Conservation (phyloP, 2,329 filamentous ascomycete species). For the Phyllosticta citriasiana region DNA sequence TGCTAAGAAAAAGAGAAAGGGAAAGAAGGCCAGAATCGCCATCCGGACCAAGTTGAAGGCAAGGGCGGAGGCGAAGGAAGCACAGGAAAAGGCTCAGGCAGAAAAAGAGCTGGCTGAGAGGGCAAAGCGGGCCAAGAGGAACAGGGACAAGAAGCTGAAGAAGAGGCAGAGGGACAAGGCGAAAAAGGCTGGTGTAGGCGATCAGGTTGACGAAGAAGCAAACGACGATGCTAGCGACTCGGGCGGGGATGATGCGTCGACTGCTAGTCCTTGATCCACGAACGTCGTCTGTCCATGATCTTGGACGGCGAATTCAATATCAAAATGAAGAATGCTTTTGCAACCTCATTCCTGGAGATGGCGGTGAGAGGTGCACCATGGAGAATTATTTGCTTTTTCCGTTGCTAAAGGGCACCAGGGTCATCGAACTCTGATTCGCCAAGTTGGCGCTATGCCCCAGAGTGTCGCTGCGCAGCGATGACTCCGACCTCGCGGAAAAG, state of each 20-base stretch:
- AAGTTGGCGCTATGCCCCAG: no score
- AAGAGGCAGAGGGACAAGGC: constrained; percentile 23
- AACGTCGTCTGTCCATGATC: not conserved
- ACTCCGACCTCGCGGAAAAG: no score
- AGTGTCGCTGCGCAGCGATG: no score
- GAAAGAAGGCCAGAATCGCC: constrained; percentile 27
- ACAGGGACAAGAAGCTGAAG: constrained; percentile 4
- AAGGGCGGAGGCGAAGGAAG: not conserved
- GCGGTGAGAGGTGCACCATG: no score
- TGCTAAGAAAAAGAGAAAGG: constrained; percentile 22
- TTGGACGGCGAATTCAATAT: not conserved
- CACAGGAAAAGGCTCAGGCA: not conserved
- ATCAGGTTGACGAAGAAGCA: not conserved
- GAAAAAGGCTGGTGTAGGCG: not conserved
- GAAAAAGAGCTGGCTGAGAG: not conserved
- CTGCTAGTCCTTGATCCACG: not conserved
- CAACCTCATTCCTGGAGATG: no score
- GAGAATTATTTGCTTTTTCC: no score
- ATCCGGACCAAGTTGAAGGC: constrained; percentile 23
- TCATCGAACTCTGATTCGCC: no score
- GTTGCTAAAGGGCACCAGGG: no score
- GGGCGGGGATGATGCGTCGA: not conserved
- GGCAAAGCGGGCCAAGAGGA: not conserved
- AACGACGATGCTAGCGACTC: not conserved
- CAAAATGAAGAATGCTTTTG: not conserved